Percentiles rank a stretch among this genome's conserved stretches.
phyloP scores from a whole-genome alignment of 805 yeast species.

The Torulaspora microellipsoides region DNA sequence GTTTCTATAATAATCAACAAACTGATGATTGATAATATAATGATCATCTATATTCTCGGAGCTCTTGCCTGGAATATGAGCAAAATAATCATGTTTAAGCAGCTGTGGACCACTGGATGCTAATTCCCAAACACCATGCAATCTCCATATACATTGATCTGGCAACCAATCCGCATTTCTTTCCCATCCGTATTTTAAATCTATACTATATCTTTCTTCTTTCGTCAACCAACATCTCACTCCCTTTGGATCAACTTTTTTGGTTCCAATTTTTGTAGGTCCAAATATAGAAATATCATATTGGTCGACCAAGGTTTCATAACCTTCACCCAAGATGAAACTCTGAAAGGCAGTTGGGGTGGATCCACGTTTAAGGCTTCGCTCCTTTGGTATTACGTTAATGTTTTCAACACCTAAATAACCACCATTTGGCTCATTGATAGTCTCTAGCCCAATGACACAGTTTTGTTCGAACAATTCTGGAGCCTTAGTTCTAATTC shows the following conservation, averaged over 20 bases:
- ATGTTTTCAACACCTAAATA: slow-evolving; percentile 60
- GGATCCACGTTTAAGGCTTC: slow-evolving; percentile 69
- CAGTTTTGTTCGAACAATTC: slow-evolving; percentile 43
- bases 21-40: slow-evolving; percentile 59
- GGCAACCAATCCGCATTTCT: slow-evolving; percentile 61
- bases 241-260: slow-evolving; percentile 62
- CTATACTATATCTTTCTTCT: slow-evolving; percentile 42
- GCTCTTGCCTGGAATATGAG: slow-evolving; percentile 29
- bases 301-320: slow-evolving; percentile 58
- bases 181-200: slow-evolving; percentile 64
- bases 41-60: slow-evolving; percentile 44
- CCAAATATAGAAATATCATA: slow-evolving; percentile 74
- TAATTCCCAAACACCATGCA: slow-evolving; percentile 70
- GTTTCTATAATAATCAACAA: slow-evolving; percentile 54
- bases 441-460: slow-evolving; percentile 66
- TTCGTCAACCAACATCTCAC: slow-evolving; percentile 60
- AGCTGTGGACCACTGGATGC: slow-evolving; percentile 33
- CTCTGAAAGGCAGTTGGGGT: slow-evolving; percentile 79
- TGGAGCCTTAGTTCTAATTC: slow-evolving; percentile 40
- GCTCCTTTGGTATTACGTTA: slow-evolving; percentile 49
- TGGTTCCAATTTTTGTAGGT: slow-evolving; percentile 58
- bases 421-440: slow-evolving; percentile 85
- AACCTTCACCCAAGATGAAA: slow-evolving; percentile 74
- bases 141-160: slow-evolving; percentile 78
- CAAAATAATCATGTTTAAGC: slow-evolving; percentile 50